Evolutionary conservation across 768 basidiomycete genomes (phyloP).

Genomic region (Pleurotus sapidus): DNA sequence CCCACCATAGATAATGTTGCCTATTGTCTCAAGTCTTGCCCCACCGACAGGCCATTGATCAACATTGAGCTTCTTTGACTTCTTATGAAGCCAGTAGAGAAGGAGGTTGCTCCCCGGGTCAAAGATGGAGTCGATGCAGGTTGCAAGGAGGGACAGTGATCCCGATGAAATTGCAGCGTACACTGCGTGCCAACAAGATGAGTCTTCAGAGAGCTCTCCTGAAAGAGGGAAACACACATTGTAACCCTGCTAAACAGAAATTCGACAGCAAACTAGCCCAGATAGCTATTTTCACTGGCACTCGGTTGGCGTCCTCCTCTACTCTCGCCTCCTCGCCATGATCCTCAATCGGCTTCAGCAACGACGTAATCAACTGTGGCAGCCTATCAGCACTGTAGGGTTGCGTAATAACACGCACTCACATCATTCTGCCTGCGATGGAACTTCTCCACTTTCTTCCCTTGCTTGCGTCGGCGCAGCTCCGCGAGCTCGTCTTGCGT

Average conservation of each 20-base stretch:
- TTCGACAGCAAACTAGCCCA: conserved; percentile 79
- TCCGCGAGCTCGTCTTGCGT: conserved; percentile 58
- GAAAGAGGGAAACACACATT: conserved; percentile 42
- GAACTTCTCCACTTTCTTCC: conserved; percentile 62
- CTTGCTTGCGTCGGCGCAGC: conserved; percentile 54
- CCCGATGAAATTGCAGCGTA: conserved; percentile 86
- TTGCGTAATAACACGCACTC: conserved; percentile 15
- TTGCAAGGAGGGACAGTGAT: conserved; percentile 85
- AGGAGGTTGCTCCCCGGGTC: conserved; percentile 81
- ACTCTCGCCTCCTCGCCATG: conserved; percentile 79
- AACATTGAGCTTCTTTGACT: conserved; percentile 63
- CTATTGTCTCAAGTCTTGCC: conserved; percentile 81
- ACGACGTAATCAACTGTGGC: conserved; percentile 66
- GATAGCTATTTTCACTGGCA: conserved; percentile 82
- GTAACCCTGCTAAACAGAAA: conserved; percentile 65
- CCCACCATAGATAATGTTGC: conserved; percentile 80
- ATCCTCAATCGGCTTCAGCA: conserved; percentile 87
- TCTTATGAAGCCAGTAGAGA: conserved; percentile 72
- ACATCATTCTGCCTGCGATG: conserved; percentile 74
- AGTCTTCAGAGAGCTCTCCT: background rate
- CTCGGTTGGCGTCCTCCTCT: conserved; percentile 60
- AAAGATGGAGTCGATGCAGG: conserved; percentile 82
- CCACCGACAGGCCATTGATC: conserved; percentile 93
- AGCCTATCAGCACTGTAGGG: conserved; percentile 7
- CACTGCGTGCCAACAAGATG: conserved; percentile 40